phyloP scores from a whole-genome alignment of 2,329 filamentous ascomycete species.

The Aspergillus candidus region DNA sequence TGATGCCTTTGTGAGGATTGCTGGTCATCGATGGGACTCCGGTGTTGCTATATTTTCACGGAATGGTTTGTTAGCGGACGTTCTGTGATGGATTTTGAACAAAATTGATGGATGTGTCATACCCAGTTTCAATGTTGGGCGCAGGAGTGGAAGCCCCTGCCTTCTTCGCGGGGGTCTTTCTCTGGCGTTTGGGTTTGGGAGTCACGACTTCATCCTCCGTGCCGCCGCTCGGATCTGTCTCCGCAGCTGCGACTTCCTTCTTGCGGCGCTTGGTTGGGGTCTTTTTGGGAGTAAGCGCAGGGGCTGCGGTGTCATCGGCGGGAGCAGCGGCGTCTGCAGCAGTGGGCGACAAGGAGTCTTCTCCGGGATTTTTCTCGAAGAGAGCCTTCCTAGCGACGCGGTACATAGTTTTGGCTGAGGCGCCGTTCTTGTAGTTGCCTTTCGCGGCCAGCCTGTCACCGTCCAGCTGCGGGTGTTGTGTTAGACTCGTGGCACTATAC shows the following conservation, averaged over 20 bases:
- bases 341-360: not conserved
- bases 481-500: not conserved
- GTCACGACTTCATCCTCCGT: constrained; percentile 5
- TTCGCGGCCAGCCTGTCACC: constrained; percentile 31
- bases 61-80: no score
- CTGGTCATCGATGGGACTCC: not conserved
- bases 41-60: not conserved
- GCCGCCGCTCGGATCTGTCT: constrained; percentile 4
- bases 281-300: constrained; percentile 11
- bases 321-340: not conserved
- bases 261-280: constrained; percentile 12
- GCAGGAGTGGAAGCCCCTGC: not conserved
- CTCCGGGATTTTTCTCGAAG: constrained; percentile 4
- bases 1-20: no score
- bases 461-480: constrained; percentile 29
- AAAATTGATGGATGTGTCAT: no score
- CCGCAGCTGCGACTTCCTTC: constrained; percentile 13
- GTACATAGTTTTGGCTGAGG: constrained; percentile 32
- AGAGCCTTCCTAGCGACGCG: constrained; percentile 35
- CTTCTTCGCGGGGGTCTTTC: constrained; percentile 17
- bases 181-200: constrained; percentile 19
- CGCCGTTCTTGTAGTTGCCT: constrained; percentile 31
- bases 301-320: not conserved
- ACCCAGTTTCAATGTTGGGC: no score
- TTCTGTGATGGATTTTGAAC: no score